Conservation (phyloP, 2,329 filamentous ascomycete species). For the Pseudocercospora pini-densiflorae region DNA sequence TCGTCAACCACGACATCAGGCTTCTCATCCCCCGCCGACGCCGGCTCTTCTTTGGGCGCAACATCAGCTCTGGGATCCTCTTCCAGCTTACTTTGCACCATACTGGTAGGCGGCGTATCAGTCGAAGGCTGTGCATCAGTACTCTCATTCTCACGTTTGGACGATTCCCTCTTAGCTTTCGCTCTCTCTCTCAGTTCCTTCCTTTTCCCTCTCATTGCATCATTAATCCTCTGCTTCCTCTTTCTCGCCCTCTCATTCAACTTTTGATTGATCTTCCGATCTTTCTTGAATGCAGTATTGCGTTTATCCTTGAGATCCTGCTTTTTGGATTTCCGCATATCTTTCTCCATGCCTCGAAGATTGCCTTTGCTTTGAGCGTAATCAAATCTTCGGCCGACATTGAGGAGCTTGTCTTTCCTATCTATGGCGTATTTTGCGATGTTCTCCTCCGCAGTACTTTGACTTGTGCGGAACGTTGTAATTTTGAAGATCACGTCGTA, state of each 20-base stretch:
- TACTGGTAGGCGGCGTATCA: not conserved
- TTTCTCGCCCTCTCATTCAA: slow-evolving; percentile 39
- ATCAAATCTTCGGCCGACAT: slow-evolving; percentile 72
- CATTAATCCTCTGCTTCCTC: slow-evolving; percentile 32
- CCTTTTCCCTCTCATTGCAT: slow-evolving; percentile 35
- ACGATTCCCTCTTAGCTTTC: slow-evolving; percentile 11
- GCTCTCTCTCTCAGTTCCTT: slow-evolving; percentile 20
- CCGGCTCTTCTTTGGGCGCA: not conserved
- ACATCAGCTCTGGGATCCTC: not conserved
- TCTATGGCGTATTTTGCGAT: slow-evolving; percentile 67
- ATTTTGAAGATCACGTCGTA: slow-evolving; percentile 80
- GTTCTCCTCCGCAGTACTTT: slow-evolving; percentile 67
- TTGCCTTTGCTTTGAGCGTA: slow-evolving; percentile 70
- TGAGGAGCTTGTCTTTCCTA: slow-evolving; percentile 72
- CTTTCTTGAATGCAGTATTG: slow-evolving; percentile 44
- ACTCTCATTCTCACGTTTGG: not conserved
- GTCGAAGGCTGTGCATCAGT: slow-evolving; percentile 9
- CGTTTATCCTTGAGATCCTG: slow-evolving; percentile 40
- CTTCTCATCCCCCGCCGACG: not conserved
- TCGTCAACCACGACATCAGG: not conserved
- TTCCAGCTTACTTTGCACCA: not conserved
- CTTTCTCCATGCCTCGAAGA: slow-evolving; percentile 56
- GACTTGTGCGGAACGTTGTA: slow-evolving; percentile 63
- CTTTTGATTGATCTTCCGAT: slow-evolving; percentile 45
- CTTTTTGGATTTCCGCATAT: slow-evolving; percentile 46